Evolutionary conservation across 169 alveolate genomes (phyloP).

Genomic region (Plasmodium knowlesi): DNA sequence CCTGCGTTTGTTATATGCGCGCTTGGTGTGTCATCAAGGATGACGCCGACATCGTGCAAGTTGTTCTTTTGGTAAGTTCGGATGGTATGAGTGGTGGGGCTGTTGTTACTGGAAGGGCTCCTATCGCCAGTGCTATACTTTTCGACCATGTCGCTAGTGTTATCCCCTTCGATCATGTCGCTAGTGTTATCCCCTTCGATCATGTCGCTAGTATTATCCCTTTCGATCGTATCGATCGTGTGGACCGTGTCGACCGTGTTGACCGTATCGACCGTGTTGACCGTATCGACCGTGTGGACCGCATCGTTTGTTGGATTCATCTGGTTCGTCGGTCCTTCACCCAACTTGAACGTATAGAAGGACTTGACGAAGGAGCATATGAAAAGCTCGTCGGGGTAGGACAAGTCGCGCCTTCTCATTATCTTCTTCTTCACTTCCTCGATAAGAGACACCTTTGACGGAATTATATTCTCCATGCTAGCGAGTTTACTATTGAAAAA

Average conservation of each 20-base stretch:
- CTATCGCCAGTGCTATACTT: too few relatives aligned
- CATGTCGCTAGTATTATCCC: not conserved
- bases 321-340: not conserved
- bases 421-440: constrained; percentile 35
- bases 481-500: constrained; percentile 25
- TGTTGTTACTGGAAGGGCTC: not conserved
- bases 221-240: not conserved
- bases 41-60: not conserved
- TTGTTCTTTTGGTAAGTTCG: not conserved
- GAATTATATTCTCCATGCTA: constrained; percentile 7
- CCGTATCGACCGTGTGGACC: not conserved
- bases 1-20: not conserved
- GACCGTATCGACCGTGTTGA: not conserved
- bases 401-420: constrained; percentile 2
- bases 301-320: not conserved
- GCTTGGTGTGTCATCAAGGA: not conserved
- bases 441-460: constrained; percentile 1
- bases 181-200: too few relatives aligned
- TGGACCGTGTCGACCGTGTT: too few relatives aligned
- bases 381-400: constrained; percentile 36
- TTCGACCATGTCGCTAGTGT: too few relatives aligned
- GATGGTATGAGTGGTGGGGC: not conserved
- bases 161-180: too few relatives aligned
- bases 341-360: not conserved
- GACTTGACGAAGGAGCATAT: constrained; percentile 39